Evolutionary conservation across 2,329 filamentous ascomycete species (phyloP).

Genomic region (Lachnellula cervina): DNA sequence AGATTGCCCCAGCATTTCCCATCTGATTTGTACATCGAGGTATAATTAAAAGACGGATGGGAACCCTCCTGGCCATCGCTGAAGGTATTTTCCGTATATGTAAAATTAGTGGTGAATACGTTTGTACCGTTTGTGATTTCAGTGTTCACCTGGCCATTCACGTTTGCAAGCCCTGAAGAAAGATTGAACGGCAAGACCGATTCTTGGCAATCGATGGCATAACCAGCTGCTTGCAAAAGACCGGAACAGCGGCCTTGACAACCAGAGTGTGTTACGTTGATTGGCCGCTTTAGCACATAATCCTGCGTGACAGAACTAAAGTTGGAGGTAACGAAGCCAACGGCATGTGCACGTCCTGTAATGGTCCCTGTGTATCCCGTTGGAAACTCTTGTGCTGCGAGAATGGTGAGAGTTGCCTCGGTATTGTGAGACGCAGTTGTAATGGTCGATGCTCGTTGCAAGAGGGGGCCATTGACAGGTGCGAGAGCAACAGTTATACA

Average conservation of each 20-base stretch:
- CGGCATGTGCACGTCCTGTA: conserved; percentile 3
- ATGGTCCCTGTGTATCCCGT: conserved; percentile 9
- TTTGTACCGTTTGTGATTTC: not conserved
- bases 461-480: conserved; percentile 15
- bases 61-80: not conserved
- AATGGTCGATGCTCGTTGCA: conserved; percentile 16
- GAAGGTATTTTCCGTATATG: not conserved
- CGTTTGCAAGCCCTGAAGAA: not conserved
- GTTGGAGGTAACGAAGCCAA: conserved; percentile 3
- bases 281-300: not conserved
- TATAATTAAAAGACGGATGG: not conserved
- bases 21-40: not conserved
- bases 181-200: not conserved
- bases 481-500: conserved; percentile 8
- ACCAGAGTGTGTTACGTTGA: not conserved
- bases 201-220: not conserved
- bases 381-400: conserved; percentile 10
- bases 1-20: not conserved
- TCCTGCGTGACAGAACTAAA: conserved; percentile 2
- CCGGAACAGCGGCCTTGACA: not conserved
- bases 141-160: not conserved
- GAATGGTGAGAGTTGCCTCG: not conserved
- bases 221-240: not conserved
- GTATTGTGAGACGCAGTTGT: not conserved
- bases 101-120: conserved; percentile 1